Evolutionary conservation across 2,329 filamentous ascomycete genomes (phyloP).

Genomic region (Botrytis aclada): DNA sequence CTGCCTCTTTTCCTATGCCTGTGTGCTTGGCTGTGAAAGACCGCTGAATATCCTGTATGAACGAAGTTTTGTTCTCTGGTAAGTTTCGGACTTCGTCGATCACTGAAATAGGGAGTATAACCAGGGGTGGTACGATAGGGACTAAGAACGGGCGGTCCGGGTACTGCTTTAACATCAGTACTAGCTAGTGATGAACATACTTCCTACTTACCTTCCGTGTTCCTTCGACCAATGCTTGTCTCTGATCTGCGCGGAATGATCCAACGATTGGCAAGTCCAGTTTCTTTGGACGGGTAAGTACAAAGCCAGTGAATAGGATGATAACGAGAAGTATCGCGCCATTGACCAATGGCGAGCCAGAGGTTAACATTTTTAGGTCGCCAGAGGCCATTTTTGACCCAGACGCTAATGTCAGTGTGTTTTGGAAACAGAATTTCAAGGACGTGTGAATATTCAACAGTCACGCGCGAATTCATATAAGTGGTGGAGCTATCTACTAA

Average conservation of each 20-base stretch:
- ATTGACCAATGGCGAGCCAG: constrained; percentile 2
- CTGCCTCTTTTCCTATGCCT: constrained; percentile 23
- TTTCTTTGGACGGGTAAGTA: constrained; percentile 3
- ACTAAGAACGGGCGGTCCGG: constrained; percentile 1
- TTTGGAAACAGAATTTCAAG: constrained; percentile 4
- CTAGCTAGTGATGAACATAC: constrained; percentile 3
- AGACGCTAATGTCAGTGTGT: constrained; percentile 1
- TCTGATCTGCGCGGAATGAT: background rate
- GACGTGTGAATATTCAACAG: constrained; percentile 3
- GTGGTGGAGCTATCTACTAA: constrained; percentile 1
- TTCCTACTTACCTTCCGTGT: constrained; percentile 3
- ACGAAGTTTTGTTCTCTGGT: constrained; percentile 29
- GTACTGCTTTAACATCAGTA: constrained; percentile 4
- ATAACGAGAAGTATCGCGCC: constrained; percentile 1
- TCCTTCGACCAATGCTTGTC: constrained; percentile 2
- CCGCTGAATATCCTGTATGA: constrained; percentile 23
- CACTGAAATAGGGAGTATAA: constrained; percentile 30
- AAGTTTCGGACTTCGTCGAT: constrained; percentile 30
- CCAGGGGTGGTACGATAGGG: constrained; percentile 20
- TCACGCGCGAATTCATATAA: background rate
- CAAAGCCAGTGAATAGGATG: constrained; percentile 3
- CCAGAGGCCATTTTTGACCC: background rate
- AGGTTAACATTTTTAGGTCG: constrained; percentile 2
- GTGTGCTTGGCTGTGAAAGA: constrained; percentile 27
- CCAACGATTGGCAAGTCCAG: constrained; percentile 2